A percentile compares a stretch with the other conserved stretches of the same genome.
Conservation (phyloP, 768 basidiomycete species). For the Collybia sp. region DNA sequence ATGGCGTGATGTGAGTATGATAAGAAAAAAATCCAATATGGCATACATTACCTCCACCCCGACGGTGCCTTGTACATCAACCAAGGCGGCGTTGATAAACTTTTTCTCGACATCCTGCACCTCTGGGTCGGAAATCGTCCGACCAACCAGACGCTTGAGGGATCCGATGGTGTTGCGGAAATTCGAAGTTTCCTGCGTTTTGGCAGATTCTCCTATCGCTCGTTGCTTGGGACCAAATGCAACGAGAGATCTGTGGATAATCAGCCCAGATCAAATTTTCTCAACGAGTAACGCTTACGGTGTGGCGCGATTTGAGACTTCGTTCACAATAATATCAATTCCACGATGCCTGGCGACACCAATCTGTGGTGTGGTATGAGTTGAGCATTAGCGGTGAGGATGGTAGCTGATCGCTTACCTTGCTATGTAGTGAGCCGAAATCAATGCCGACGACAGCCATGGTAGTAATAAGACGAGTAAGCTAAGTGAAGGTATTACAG, state of each 20-base stretch:
- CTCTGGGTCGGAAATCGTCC: conserved; percentile 76
- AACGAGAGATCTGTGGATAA: conserved; percentile 71
- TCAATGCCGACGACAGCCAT: conserved; percentile 97
- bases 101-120: conserved; percentile 83
- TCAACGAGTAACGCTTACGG: conserved; percentile 56
- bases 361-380: conserved; percentile 47
- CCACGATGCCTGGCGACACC: conserved; percentile 94
- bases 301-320: conserved; percentile 94
- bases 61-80: conserved; percentile 79
- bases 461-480: conserved; percentile 9
- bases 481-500: no score
- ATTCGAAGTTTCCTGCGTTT: conserved; percentile 97
- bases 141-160: conserved; percentile 86
- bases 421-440: conserved; percentile 86
- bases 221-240: conserved; percentile 92
- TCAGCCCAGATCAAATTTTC: background rate
- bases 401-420: conserved; percentile 41
- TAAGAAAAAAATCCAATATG: no score
- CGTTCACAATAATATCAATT: conserved; percentile 98
- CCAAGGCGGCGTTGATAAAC: conserved; percentile 82
- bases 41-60: conserved; percentile 74
- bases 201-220: conserved; percentile 89
- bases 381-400: conserved; percentile 6
- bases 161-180: conserved; percentile 96
- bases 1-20: no score